Evolutionary conservation across 345 rosid genomes (phyloP).

Genomic region (Eucalyptus polyanthemos): DNA sequence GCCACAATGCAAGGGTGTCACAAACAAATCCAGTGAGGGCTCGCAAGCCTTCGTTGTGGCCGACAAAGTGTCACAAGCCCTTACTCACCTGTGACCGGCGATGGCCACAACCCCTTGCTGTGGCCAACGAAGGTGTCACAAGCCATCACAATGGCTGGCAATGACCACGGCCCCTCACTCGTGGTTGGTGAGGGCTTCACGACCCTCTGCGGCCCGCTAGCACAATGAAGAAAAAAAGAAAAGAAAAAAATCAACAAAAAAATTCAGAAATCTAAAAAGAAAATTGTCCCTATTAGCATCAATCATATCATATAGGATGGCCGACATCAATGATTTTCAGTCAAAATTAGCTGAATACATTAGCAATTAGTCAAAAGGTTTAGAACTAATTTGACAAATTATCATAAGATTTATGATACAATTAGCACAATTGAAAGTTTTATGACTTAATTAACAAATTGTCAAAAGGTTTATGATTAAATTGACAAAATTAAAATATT

Average conservation of each 20-base stretch:
- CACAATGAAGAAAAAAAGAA: background rate
- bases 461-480: too few species aligned
- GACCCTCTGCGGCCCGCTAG: fast-evolving
- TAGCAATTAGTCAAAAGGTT: background rate
- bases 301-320: background rate
- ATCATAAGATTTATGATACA: background rate
- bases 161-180: background rate
- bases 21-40: background rate
- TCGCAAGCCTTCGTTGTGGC: background rate
- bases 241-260: background rate
- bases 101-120: background rate
- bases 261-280: too few species aligned
- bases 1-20: background rate
- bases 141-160: background rate
- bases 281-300: too few species aligned
- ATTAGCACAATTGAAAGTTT: too few species aligned
- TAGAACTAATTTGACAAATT: too few species aligned
- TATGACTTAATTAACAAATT: too few species aligned
- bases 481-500: background rate
- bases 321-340: too few species aligned
- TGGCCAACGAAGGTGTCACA: background rate
- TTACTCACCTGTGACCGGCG: background rate
- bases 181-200: background rate
- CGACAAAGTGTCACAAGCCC: background rate
- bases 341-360: too few species aligned